Conservation (phyloP, 306 rosid genomes). For the Sicyos edulis region DNA sequence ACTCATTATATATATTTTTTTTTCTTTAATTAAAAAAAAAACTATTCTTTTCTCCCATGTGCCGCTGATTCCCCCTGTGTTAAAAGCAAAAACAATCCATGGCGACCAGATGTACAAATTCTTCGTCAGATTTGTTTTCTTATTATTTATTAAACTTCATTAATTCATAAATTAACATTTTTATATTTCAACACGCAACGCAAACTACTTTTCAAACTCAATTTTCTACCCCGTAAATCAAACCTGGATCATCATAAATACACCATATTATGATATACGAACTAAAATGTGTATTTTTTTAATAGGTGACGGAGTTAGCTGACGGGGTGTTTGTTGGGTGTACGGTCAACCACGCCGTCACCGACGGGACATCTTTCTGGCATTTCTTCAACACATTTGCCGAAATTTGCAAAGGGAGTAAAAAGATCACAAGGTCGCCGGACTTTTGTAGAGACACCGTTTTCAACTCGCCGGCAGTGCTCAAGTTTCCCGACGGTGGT, state of each 20-base stretch:
- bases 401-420: constrained; percentile 21
- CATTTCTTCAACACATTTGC: constrained; percentile 26
- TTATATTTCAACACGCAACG: too few species aligned
- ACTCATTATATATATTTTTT: too few species aligned
- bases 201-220: too few species aligned
- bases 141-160: too few species aligned
- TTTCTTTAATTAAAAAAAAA: too few species aligned
- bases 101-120: too few species aligned
- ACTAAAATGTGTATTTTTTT: too few species aligned
- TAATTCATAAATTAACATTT: too few species aligned
- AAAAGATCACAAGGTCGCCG: constrained; percentile 22
- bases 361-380: constrained; percentile 28
- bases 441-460: constrained; percentile 18
- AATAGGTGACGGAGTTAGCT: constrained; percentile 19
- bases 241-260: constrained; percentile 19
- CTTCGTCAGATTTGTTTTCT: too few species aligned
- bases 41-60: too few species aligned
- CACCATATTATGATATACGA: neutral
- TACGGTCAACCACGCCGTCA: constrained; percentile 26
- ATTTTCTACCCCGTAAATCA: neutral
- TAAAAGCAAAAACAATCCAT: too few species aligned
- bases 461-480: constrained; percentile 22
- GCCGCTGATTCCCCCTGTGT: too few species aligned
- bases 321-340: constrained; percentile 26
- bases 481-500: constrained; percentile 20